Evolutionary conservation across 331 rosid genomes (phyloP), one percentile per base, ranked within the genome.

Genomic region (Pyrus hybrid): DNA sequence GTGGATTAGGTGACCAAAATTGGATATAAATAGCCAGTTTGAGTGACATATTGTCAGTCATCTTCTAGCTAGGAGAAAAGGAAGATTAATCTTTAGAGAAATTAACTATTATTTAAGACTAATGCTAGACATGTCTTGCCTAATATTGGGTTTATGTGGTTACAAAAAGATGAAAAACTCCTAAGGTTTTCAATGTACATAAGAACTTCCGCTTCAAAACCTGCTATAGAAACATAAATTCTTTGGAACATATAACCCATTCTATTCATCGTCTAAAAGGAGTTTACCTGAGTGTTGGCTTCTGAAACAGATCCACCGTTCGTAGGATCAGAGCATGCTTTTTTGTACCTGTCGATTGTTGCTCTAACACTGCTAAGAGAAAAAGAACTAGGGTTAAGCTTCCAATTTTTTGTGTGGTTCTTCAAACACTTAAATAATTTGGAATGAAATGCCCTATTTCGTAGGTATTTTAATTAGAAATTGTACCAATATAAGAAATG

Each of bases 331-430:
- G 96, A 64, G 32, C 91, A 84, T 33, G 97, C 91, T 83, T 95
- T 92, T 85, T 90, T 92, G 88, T 92, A 95, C 97, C 90, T 90
- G 1, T 92, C 97, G 69, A 95, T 92, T 13, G 99, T 95, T 73
- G 83, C 90, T 86, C 89, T 92, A 21, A 95, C 96, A 73, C 97
- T 95, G 89, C 77, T 28, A 83, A 25, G 20, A 10, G 5, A 26
- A 35, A 18, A 9, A 26, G 22, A 5, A 63, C 9, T 41, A n/a
- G 21, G 1, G 5, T 29, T 10, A 32, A 1, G 20, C 18, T 26
- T 3, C n/a, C 29, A 64, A 5, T 8, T n/a, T 64, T 8, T 64
- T 29, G 1, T 18, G n/a, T 32, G 43, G 69, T 64, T 30, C 22
- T 29, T 29, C 29, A 29, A 8, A 17, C 18, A 12, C 13, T 23